phyloP scores from a whole-genome alignment of 257 asterid genomes.

The Solanum tarapatanum region DNA sequence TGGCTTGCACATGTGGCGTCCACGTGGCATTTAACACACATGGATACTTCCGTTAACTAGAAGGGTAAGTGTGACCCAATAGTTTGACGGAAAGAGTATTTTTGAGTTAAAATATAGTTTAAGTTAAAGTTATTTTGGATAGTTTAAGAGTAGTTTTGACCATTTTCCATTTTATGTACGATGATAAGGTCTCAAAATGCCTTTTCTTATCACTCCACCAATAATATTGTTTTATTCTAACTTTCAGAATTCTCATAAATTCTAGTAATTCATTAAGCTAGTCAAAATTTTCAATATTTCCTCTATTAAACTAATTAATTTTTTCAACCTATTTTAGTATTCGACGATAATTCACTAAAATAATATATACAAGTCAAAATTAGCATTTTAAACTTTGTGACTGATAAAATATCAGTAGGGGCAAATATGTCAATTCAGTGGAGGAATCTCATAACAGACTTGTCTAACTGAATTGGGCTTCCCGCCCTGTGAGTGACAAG shows the following conservation, averaged over 20 bases:
- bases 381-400: neutral
- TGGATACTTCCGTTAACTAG: too few relatives aligned
- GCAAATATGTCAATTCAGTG: neutral
- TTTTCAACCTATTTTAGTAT: neutral
- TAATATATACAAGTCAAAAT: neutral
- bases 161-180: too few relatives aligned
- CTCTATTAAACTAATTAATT: neutral
- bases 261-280: neutral
- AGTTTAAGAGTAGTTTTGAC: too few relatives aligned
- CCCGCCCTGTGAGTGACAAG: neutral
- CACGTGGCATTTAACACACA: too few relatives aligned
- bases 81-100: too few relatives aligned
- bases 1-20: too few relatives aligned
- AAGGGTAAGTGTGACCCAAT: too few relatives aligned
- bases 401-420: neutral
- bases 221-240: neutral
- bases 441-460: neutral
- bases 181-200: neutral
- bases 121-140: too few relatives aligned
- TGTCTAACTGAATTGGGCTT: neutral
- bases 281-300: neutral
- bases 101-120: too few relatives aligned
- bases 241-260: neutral
- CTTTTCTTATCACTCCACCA: neutral
- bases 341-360: neutral